Base-by-base conservation (phyloP, 805 yeast species). In the Wickerhamomyces mucosus region DNA sequence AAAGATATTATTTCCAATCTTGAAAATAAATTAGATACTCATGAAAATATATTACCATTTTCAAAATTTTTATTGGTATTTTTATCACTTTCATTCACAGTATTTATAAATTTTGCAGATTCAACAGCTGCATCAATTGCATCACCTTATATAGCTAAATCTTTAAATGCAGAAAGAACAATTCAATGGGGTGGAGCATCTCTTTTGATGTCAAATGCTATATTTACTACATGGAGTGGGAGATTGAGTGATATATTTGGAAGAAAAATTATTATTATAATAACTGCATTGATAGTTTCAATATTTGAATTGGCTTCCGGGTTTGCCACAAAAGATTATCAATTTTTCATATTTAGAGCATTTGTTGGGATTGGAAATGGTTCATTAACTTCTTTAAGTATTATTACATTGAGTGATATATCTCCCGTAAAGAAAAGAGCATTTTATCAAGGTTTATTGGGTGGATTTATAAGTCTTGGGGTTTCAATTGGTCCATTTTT, bases 101-200 rank as follows among this genome's bases (percentile, higher is more conserved):
- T n/a, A n/a, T n/a, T n/a, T n/a, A n/a, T n/a, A n/a, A n/a, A n/a
- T n/a, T n/a, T n/a, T n/a, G n/a, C n/a, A n/a, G n/a, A n/a, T n/a
- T n/a, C n/a, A n/a, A n/a, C n/a, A n/a, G n/a, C n/a, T n/a, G n/a
- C n/a, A n/a, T n/a, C n/a, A n/a, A n/a, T n/a, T n/a, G n/a, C n/a
- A n/a, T n/a, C n/a, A n/a, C 63, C 77, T 1, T 39, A 46, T 12
- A 70, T 72, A 21, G 75, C 70, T 2, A 46, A 55, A 21, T 74
- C 64, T 20, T 51, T 72, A 24, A 36, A 68, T 30, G 71, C 75
- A 1, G 57, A 62, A 27, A 51, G 54, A 13, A 64, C 75, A 1
- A 69, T 73, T 21, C 61, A 69, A 29, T 73, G 80, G 80, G 77
- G 75, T 0, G 75, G 75, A 20, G 69, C 78, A 0, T 65, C 78